Percentiles rank a stretch among this genome's conserved stretches.
Conservation (phyloP, 2,329 filamentous ascomycete genomes). For the Xylaria sp. region DNA sequence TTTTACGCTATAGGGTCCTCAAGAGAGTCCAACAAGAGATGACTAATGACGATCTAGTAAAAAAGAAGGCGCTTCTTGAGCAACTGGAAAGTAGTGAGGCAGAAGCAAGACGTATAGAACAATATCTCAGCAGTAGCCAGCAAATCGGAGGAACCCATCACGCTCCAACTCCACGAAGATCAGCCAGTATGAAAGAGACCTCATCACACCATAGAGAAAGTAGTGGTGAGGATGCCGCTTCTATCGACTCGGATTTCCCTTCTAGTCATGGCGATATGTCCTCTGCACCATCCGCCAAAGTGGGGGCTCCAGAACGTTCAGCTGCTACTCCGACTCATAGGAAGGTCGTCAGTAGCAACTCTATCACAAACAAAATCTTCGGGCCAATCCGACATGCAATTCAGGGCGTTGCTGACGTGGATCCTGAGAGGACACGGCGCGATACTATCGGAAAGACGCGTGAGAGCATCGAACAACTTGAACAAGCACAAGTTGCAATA, state of each 20-base stretch:
- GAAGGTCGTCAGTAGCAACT: conserved; percentile 86
- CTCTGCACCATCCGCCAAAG: conserved; percentile 76
- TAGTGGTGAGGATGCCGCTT: conserved; percentile 80
- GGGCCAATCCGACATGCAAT: conserved; percentile 95
- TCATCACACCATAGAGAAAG: conserved; percentile 64
- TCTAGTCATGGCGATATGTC: conserved; percentile 82
- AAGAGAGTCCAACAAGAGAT: conserved; percentile 98
- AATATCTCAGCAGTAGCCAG: conserved; percentile 83
- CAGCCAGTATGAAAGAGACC: conserved; percentile 67
- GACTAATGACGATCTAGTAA: conserved; percentile 90
- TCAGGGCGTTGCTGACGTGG: conserved; percentile 94
- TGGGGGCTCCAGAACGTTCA: conserved; percentile 72
- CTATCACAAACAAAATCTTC: conserved; percentile 93
- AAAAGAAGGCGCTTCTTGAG: conserved; percentile 84
- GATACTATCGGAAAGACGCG: conserved; percentile 96
- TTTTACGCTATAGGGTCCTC: conserved; percentile 87
- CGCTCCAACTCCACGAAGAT: conserved; percentile 71
- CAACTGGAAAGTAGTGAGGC: conserved; percentile 93
- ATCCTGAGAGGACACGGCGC: conserved; percentile 89
- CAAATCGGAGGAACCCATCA: conserved; percentile 56
- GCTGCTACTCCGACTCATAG: conserved; percentile 69
- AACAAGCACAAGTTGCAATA: conserved; percentile 88
- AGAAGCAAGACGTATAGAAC: conserved; percentile 92
- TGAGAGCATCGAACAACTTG: conserved; percentile 85
- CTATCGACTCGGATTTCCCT: conserved; percentile 95